Percentiles rank a stretch among this genome's conserved stretches.
phyloP scores from a whole-genome alignment of 176 grass and related monocot species.

The Carex parvula region DNA sequence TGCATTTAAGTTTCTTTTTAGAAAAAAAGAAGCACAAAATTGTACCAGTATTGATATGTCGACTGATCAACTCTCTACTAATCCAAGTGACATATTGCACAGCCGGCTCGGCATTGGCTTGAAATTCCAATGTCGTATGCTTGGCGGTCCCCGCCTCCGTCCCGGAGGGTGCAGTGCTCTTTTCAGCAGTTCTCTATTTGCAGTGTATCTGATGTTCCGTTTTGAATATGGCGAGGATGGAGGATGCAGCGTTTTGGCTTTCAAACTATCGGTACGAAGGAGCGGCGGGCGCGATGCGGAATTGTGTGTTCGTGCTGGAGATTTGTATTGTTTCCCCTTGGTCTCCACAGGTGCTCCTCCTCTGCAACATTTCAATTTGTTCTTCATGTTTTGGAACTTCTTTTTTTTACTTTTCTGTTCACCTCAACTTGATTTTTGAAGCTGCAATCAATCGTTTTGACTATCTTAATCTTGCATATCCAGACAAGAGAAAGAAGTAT shows the following conservation, averaged over 20 bases:
- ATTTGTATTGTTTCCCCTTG: background rate
- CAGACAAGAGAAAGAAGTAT: background rate
- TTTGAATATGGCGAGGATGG: background rate
- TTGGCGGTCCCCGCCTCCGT: background rate
- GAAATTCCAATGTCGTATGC: constrained; percentile 11
- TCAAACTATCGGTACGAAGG: background rate
- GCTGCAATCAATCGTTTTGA: background rate
- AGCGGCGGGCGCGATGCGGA: background rate
- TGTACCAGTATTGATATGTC: background rate
- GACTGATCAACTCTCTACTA: background rate
- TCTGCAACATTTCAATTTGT: background rate
- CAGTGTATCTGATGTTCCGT: background rate
- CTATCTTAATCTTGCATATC: background rate
- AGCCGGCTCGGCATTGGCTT: constrained; percentile 17
- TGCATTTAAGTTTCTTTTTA: background rate
- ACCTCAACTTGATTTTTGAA: constrained; percentile 5
- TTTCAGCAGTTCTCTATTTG: constrained; percentile 21
- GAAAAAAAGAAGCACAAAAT: background rate
- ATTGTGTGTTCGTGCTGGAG: background rate
- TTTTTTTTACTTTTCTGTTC: background rate
- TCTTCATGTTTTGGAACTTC: background rate
- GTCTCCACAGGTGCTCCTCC: background rate
- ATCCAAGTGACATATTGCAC: constrained; percentile 6
- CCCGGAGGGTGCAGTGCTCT: constrained; percentile 33
- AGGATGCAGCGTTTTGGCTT: background rate